Conservation (phyloP, 192 early-diverging fungal genomes). For the Coemansia interrupta region DNA sequence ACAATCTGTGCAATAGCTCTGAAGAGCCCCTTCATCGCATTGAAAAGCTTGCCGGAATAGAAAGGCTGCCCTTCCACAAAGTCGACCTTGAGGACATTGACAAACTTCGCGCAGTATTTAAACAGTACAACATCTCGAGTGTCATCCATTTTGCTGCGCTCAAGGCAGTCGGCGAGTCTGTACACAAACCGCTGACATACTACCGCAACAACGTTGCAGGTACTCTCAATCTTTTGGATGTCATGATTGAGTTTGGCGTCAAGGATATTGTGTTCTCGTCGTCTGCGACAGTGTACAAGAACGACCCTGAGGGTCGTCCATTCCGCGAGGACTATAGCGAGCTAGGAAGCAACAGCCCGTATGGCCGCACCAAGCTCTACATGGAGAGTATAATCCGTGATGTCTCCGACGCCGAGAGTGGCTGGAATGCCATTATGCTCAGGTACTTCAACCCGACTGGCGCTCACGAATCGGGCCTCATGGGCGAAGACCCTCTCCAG, state of each 20-base stretch:
- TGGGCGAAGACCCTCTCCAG: constrained; percentile 87
- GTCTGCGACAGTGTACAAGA: constrained; percentile 87
- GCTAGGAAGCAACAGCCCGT: constrained; percentile 81
- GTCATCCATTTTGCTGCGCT: constrained; percentile 88
- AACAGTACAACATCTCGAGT: constrained; percentile 61
- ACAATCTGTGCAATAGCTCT: constrained; percentile 84
- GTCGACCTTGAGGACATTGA: constrained; percentile 73
- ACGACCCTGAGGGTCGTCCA: constrained; percentile 51
- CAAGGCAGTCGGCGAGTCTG: constrained; percentile 84
- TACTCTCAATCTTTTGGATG: constrained; percentile 76
- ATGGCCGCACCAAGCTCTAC: constrained; percentile 95
- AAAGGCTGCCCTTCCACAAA: constrained; percentile 63
- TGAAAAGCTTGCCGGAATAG: constrained; percentile 57
- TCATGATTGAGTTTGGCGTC: constrained; percentile 76
- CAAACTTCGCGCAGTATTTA: constrained; percentile 68
- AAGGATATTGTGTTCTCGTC: constrained; percentile 94
- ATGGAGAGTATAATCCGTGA: constrained; percentile 82
- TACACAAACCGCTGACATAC: constrained; percentile 76
- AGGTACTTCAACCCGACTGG: constrained; percentile 97
- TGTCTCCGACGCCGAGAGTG: constrained; percentile 58
- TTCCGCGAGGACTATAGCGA: constrained; percentile 55
- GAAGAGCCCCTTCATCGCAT: constrained; percentile 69
- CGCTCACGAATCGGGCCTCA: constrained; percentile 82
- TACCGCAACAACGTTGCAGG: constrained; percentile 93
- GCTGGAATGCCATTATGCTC: constrained; percentile 64